phyloP scores from a whole-genome alignment of 1,284 basidiomycete species.

The Trichosporon faecale region DNA sequence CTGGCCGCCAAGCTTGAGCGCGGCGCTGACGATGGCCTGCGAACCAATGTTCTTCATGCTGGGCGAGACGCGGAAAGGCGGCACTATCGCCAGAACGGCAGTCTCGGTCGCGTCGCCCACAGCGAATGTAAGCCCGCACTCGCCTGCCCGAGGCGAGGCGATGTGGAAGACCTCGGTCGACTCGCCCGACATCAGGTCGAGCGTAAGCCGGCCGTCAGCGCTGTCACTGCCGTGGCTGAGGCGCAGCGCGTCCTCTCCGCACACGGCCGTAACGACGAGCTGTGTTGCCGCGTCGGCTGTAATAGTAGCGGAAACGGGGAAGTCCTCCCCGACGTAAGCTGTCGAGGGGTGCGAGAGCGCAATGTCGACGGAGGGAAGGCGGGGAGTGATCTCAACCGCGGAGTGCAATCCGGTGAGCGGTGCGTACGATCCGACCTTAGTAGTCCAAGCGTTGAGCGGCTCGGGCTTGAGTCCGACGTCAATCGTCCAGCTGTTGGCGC shows the following conservation, averaged over 20 bases:
- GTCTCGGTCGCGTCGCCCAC: neutral
- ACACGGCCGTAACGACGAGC: slow-evolving; percentile 11
- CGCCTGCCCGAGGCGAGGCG: neutral
- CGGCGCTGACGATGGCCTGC: neutral
- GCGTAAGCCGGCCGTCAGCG: slow-evolving; percentile 5
- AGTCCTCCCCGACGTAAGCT: slow-evolving; percentile 73
- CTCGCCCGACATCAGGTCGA: slow-evolving; percentile 26
- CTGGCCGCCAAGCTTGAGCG: neutral
- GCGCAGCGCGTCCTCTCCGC: neutral
- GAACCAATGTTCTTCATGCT: neutral
- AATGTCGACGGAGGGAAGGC: slow-evolving; percentile 61
- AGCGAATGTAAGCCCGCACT: neutral
- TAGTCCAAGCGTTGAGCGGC: slow-evolving; percentile 28
- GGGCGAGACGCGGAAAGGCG: slow-evolving; percentile 30
- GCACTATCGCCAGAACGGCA: slow-evolving; percentile 28
- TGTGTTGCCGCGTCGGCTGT: slow-evolving; percentile 12
- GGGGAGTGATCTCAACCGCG: slow-evolving; percentile 60
- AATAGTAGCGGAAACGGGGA: slow-evolving; percentile 62
- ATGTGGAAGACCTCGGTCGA: neutral
- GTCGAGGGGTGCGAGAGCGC: slow-evolving; percentile 61
- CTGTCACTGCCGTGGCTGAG: slow-evolving; percentile 4
- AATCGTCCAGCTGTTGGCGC: slow-evolving; percentile 38
- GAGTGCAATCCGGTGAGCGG: slow-evolving; percentile 12
- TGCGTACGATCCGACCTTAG: slow-evolving; percentile 23
- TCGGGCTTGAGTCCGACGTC: slow-evolving; percentile 28